Evolutionary conservation across 225 moss, liverwort and hornwort genomes (phyloP).

Genomic region (Rhytidiadelphus loreus): DNA sequence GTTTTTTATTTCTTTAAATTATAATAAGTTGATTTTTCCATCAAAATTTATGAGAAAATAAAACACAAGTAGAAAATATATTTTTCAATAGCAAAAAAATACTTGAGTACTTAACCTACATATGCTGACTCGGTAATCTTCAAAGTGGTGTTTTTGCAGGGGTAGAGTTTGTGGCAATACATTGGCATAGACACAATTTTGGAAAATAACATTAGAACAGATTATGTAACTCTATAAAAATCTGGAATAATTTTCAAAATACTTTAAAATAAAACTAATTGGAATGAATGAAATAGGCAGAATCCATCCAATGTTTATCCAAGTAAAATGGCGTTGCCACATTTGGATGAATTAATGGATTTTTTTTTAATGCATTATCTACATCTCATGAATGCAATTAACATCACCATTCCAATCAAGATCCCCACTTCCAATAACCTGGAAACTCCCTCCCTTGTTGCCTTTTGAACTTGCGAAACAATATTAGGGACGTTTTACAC

Average conservation of each 20-base stretch:
- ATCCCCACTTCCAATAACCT: no score
- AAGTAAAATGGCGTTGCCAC: background rate
- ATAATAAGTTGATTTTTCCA: no score
- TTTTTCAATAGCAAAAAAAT: no score
- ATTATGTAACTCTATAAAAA: background rate
- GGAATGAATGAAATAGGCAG: background rate
- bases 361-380: no score
- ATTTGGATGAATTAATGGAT: background rate
- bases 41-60: no score
- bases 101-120: no score
- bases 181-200: accelerated
- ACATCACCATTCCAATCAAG: no score
- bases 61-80: no score
- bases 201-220: background rate
- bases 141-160: background rate
- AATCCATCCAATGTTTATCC: background rate
- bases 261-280: background rate
- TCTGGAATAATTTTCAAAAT: background rate
- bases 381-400: background rate
- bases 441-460: no score
- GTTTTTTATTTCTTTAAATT: no score
- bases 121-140: background rate
- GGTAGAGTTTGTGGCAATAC: background rate
- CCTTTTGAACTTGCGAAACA: no score
- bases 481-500: no score